These are phyloP conservation scores for Fraxinus excelsior DNA, from an alignment of 257 asterid genomes.

Conservation along the genomic window DNA sequence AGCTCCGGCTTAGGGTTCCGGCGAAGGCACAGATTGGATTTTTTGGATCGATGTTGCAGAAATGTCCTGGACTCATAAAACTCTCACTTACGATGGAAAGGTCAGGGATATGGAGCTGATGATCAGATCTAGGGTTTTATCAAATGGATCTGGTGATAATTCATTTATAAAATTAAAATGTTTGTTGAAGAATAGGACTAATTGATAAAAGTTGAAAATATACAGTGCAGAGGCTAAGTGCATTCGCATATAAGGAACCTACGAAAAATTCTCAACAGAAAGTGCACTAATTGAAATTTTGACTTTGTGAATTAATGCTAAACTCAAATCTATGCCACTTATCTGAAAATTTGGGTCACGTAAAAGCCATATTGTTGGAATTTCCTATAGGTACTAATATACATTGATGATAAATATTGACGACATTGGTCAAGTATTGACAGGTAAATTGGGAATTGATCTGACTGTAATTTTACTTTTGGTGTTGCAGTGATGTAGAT, in stretches of 20 bases:
- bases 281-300: neutral
- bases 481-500: slow-evolving; percentile 80
- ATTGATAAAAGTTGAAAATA: slow-evolving; percentile 2
- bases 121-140: slow-evolving; percentile 39
- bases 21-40: slow-evolving; percentile 73
- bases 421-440: slow-evolving; percentile 2
- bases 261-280: neutral
- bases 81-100: slow-evolving; percentile 82
- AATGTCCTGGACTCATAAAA: slow-evolving; percentile 71
- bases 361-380: neutral
- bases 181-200: neutral
- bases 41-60: slow-evolving; percentile 88
- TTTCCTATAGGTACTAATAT: neutral
- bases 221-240: neutral
- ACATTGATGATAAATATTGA: neutral
- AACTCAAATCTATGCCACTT: slow-evolving; percentile 3
- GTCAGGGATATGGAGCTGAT: slow-evolving; percentile 42
- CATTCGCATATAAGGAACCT: neutral
- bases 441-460: slow-evolving; percentile 13
- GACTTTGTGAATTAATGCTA: neutral
- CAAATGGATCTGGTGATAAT: slow-evolving; percentile 21
- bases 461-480: slow-evolving; percentile 27
- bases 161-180: slow-evolving; percentile 13
- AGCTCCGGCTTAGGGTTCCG: slow-evolving; percentile 83
- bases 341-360: slow-evolving; percentile 16